Percentiles rank a stretch among this genome's conserved stretches.
phyloP scores from a whole-genome alignment of 192 early-diverging fungal species.

The Chytriomyces sp. region DNA sequence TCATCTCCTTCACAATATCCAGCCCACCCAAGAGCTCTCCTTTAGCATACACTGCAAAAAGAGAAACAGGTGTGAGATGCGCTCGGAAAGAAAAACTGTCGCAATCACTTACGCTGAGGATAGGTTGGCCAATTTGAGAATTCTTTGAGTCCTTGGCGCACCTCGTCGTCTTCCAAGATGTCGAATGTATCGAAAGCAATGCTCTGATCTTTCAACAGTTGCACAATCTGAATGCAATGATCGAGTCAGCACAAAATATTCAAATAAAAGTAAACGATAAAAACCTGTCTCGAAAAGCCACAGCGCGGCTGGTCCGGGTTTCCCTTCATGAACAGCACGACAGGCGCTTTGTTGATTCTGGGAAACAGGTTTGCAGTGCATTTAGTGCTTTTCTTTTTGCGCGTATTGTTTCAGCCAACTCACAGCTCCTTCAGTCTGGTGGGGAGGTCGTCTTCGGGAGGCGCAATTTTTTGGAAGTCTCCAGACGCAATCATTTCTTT shows the following conservation, averaged over 20 bases:
- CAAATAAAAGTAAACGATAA: background rate
- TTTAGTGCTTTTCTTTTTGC: background rate
- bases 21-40: slow-evolving; percentile 93
- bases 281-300: slow-evolving; percentile 79
- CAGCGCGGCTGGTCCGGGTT: slow-evolving; percentile 84
- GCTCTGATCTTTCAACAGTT: slow-evolving; percentile 48
- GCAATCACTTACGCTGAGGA: slow-evolving; percentile 46
- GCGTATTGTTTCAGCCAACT: background rate
- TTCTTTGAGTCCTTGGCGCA: slow-evolving; percentile 60
- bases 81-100: slow-evolving; percentile 7
- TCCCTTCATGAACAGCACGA: slow-evolving; percentile 91
- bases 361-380: background rate
- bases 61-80: background rate
- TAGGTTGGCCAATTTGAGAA: slow-evolving; percentile 63
- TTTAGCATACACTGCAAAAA: slow-evolving; percentile 71
- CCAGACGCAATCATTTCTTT: slow-evolving; percentile 63
- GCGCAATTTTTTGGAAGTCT: slow-evolving; percentile 57
- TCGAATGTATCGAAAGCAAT: slow-evolving; percentile 55
- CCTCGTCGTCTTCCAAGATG: slow-evolving; percentile 63
- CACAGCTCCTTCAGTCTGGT: slow-evolving; percentile 49
- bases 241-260: background rate
- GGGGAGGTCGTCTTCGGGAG: slow-evolving; percentile 51
- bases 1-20: slow-evolving; percentile 94
- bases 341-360: slow-evolving; percentile 49
- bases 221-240: slow-evolving; percentile 27